phyloP scores from a whole-genome alignment of 2,329 filamentous ascomycete genomes.

The Ceratocystis cubensis region DNA sequence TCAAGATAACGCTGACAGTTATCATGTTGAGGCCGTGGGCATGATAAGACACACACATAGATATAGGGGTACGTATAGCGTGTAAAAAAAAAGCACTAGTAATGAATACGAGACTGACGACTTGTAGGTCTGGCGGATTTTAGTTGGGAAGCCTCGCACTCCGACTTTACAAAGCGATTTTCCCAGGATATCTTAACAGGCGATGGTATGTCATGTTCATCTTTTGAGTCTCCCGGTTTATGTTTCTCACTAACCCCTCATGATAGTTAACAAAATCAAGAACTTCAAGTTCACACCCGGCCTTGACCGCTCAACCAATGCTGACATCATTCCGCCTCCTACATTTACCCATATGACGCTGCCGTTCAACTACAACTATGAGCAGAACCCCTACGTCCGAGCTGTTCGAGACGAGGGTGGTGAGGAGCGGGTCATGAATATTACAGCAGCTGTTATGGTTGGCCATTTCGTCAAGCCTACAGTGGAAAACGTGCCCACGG shows the following conservation, averaged over 20 bases:
- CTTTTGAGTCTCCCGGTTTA: neutral
- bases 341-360: slow-evolving; percentile 62
- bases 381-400: slow-evolving; percentile 69
- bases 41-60: slow-evolving; percentile 69
- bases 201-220: slow-evolving; percentile 40
- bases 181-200: slow-evolving; percentile 58
- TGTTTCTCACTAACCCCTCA: slow-evolving; percentile 21
- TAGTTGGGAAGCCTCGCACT: slow-evolving; percentile 59
- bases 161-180: slow-evolving; percentile 58
- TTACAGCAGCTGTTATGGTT: slow-evolving; percentile 45
- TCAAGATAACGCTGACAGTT: slow-evolving; percentile 55
- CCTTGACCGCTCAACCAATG: slow-evolving; percentile 44
- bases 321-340: slow-evolving; percentile 67
- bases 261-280: slow-evolving; percentile 38
- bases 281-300: slow-evolving; percentile 55
- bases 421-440: slow-evolving; percentile 42
- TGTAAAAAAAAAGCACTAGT: neutral
- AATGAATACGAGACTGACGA: neutral
- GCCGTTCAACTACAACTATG: slow-evolving; percentile 69
- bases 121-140: slow-evolving; percentile 62
- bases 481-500: slow-evolving; percentile 48
- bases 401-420: slow-evolving; percentile 46
- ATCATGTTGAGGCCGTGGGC: slow-evolving; percentile 58
- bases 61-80: slow-evolving; percentile 50
- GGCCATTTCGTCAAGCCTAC: slow-evolving; percentile 47